phyloP scores from a whole-genome alignment of 1,284 basidiomycete genomes.

The Gomphus sp. region DNA sequence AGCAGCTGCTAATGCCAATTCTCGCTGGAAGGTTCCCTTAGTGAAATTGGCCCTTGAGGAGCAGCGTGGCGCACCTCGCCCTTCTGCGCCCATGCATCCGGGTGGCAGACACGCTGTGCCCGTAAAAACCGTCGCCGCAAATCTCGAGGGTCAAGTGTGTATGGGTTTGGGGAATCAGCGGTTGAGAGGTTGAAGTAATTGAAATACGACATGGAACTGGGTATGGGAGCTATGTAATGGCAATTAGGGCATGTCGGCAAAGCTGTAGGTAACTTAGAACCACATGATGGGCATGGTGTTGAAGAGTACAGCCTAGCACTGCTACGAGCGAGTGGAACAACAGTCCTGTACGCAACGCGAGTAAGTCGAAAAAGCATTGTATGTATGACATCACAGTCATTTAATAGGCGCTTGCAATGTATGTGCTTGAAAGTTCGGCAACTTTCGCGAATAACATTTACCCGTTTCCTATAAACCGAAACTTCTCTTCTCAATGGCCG shows the following conservation, averaged over 20 bases:
- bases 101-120: conserved; percentile 70
- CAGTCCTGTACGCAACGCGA: neutral
- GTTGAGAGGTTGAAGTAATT: conserved; percentile 52
- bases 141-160: conserved; percentile 43
- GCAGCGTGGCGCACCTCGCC: conserved; percentile 29
- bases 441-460: too few species aligned
- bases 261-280: conserved; percentile 42
- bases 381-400: too few species aligned
- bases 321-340: neutral
- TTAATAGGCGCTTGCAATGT: too few species aligned
- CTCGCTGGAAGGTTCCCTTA: conserved; percentile 34
- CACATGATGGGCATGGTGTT: conserved; percentile 48
- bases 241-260: conserved; percentile 65
- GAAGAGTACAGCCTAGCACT: neutral
- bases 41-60: neutral
- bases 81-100: conserved; percentile 67
- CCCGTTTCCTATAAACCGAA: neutral
- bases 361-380: neutral
- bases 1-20: conserved; percentile 46
- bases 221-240: conserved; percentile 49
- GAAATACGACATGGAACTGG: conserved; percentile 43
- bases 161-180: conserved; percentile 44
- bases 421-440: too few species aligned
- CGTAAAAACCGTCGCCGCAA: conserved; percentile 56
- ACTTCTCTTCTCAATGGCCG: neutral